Evolutionary conservation across 2,329 filamentous ascomycete species (phyloP), one percentile per base, ranked within the genome.

Genomic region (Fusarium solani-melongenae): DNA sequence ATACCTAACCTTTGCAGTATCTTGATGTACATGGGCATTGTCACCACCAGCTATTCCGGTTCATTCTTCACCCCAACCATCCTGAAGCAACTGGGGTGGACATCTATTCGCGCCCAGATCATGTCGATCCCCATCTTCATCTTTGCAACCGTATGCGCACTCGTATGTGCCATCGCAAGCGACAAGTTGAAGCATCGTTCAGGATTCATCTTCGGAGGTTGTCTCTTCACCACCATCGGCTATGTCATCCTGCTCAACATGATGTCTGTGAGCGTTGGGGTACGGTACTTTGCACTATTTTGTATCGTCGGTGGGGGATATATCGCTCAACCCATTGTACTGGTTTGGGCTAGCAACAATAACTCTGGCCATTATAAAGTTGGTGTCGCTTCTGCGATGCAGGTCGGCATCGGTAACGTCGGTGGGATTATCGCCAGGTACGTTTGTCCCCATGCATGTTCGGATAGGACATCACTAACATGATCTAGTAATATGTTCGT

Each of bases 211-310:
- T 51, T 72, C 9, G 5, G 39, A 0, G 70, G 70, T 1, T 60
- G 68, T n/a, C 14, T 62, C 0, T 39, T 72, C 22, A 29, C 69
- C 0, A 72, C 36, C 0, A 15, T 72, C 0, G 69, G 70, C 3
- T 72, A 72, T 4, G 20, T 58, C 3, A 63, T 72, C 1, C 69
- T 72, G 3, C 69, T 72, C 3, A 38, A 41, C 0, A 67, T 62
- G 17, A 33, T 56, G 2, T 51, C 59, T 4, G 61, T 72, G 8
- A 49, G 59, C 2, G 71, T 67, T 17, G 65, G 27, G 1, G 70
- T 66, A 14, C 65, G 69, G 29, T 72, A 72, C 33, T 72, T 72
- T 15, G 41, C 70, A 1, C 56, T 72, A 0, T 66, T 72, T 8
- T 33, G 63, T 1, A 51, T 72, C 2, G 60, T 72, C 1, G 41